Evolutionary conservation across 2,329 filamentous ascomycete genomes (phyloP).

Genomic region (Lachnellula cervina): DNA sequence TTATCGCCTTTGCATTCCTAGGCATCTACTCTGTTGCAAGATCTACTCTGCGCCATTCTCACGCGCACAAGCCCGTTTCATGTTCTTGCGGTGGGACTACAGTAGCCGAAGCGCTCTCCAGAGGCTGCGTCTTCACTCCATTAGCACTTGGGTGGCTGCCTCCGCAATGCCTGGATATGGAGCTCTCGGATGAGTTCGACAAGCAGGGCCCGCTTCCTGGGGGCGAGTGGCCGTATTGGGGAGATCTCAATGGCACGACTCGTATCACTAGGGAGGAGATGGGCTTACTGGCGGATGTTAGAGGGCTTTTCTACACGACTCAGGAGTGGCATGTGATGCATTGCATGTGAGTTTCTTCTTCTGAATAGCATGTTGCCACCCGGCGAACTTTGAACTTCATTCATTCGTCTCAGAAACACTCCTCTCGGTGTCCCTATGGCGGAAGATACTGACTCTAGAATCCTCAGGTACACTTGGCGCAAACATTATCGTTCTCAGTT

Average conservation of each 20-base stretch:
- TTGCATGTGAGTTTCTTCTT: constrained; percentile 22
- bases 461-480: constrained; percentile 29
- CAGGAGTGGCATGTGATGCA: constrained; percentile 32
- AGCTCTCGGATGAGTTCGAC: constrained; percentile 33
- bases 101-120: constrained; percentile 24
- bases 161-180: constrained; percentile 31
- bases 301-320: constrained; percentile 20
- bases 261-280: constrained; percentile 17
- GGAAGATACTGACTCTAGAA: background rate
- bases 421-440: too few species aligned
- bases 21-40: background rate
- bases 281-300: constrained; percentile 18
- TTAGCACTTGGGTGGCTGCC: constrained; percentile 35
- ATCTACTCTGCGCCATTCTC: background rate
- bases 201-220: constrained; percentile 22
- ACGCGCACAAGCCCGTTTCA: background rate
- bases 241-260: constrained; percentile 22
- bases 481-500: constrained; percentile 20
- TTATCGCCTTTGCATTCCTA: constrained; percentile 1
- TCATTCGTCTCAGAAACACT: too few species aligned
- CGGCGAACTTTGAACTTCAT: background rate
- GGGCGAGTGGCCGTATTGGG: constrained; percentile 33
- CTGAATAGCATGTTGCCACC: background rate
- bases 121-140: constrained; percentile 32
- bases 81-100: constrained; percentile 26